Conservation (phyloP, 805 yeast genomes). For the Grigorovia transvaalensis region DNA sequence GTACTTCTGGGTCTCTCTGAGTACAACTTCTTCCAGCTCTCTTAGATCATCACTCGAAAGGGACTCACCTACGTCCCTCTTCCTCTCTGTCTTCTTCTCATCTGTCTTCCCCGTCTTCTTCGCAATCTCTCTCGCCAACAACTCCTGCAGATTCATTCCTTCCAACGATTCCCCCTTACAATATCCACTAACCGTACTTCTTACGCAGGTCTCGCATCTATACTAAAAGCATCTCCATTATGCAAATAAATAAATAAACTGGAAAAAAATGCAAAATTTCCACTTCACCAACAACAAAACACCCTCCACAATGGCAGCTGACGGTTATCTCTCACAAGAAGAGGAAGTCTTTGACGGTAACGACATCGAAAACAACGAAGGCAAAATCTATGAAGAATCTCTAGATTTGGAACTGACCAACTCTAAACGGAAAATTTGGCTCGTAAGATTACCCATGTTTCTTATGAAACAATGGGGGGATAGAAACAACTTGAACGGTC, state of each 20-base stretch:
- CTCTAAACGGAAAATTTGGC: slow-evolving; percentile 73
- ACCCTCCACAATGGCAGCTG: slow-evolving; percentile 18
- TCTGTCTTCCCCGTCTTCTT: neutral
- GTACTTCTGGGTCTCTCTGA: neutral
- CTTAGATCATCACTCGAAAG: neutral
- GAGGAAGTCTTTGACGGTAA: slow-evolving; percentile 38
- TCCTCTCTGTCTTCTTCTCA: no score
- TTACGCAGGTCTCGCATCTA: no score
- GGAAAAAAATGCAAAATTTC: no score
- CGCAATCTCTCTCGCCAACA: neutral
- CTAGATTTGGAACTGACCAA: slow-evolving; percentile 62
- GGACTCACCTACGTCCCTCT: neutral
- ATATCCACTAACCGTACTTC: no score
- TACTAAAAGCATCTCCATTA: no score
- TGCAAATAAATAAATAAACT: no score
- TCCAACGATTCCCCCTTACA: no score
- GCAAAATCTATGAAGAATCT: slow-evolving; percentile 45
- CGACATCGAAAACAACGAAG: slow-evolving; percentile 32
- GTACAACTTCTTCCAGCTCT: neutral
- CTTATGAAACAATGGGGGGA: slow-evolving; percentile 74
- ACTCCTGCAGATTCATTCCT: neutral
- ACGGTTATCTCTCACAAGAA: slow-evolving; percentile 32
- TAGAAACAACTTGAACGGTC: slow-evolving; percentile 52
- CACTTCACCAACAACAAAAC: no score
- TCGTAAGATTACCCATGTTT: slow-evolving; percentile 82